Base-by-base conservation (phyloP, 1,139 yeast genomes). In the Protomyces arabidopsidicola region DNA sequence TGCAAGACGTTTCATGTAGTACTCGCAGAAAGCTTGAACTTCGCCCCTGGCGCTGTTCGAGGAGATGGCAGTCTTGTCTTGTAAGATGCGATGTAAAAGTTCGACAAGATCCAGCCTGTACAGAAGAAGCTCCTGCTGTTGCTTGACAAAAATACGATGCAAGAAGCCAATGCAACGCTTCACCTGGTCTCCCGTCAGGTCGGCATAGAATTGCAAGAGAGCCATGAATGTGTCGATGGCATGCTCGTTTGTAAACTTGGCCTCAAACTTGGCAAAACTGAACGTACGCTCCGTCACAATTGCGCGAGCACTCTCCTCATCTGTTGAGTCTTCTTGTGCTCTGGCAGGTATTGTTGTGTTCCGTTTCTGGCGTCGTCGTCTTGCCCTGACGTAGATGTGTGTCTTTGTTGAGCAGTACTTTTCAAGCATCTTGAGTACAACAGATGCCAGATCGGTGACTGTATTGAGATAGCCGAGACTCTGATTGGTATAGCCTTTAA, bases 101-200 rank as follows among this genome's bases (percentile, higher is more conserved):
- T 78, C 72, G 75, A 93, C 82, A 70, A 93, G 84, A 72, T 93
- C 97, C 45, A 93, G 74, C 55, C 97, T 79, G 71, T 80, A 87
- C 50, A 91, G 77, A 12, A 84, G 81, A n/a, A 79, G 70, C 42
- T 84, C 84, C 65, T 81, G 82, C 66, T 85, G 87, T 42, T 84
- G 81, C 65, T 84, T 79, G 61, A 86, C 85, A 69, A 90, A 85
- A 0, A 90, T 75, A 45, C 89, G 78, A 71, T 89, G 90, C 71
- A 90, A 84, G 72, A 84, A 91, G 0, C 86, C 78, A 35, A 93
- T 72, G 22, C 87, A 85, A 65, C 81, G 79, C 70, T 85, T 85
- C 56, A 93, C 77, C 65, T 86, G 86, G 12, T 77, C 79, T 60
- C 82, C 83, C 0, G 81, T 75, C 57, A 91, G 75, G 66, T 90